A percentile compares a stretch with the other conserved stretches of the same genome.
Evolutionary conservation across 257 asterid genomes (phyloP).

Genomic region (Phtheirospermum japonicum): DNA sequence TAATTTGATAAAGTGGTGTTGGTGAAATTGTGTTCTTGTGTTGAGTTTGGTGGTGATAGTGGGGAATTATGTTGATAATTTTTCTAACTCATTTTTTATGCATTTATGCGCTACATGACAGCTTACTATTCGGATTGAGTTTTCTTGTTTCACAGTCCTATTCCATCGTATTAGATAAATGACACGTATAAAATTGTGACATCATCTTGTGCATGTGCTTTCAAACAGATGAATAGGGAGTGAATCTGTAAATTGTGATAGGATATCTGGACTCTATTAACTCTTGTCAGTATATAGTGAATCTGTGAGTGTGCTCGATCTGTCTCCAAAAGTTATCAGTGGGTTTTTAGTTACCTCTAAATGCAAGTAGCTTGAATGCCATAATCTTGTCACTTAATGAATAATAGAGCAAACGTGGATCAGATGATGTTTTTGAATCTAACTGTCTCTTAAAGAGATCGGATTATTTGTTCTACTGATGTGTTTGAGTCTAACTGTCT

Average conservation of each 20-base stretch:
- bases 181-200: neutral
- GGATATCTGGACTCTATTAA: too few relatives aligned
- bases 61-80: neutral
- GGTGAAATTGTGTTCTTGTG: neutral
- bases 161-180: neutral
- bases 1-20: neutral
- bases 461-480: neutral
- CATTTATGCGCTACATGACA: neutral
- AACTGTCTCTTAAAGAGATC: neutral
- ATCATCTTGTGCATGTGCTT: neutral
- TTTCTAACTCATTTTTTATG: neutral
- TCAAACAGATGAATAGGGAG: neutral
- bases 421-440: too few relatives aligned
- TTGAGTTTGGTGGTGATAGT: neutral
- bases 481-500: neutral
- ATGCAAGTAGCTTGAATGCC: too few relatives aligned
- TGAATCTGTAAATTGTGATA: too few relatives aligned
- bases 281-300: too few relatives aligned
- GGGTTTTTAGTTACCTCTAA: too few relatives aligned
- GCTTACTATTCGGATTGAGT: neutral
- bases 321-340: too few relatives aligned
- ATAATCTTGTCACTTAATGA: too few relatives aligned
- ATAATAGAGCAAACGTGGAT: too few relatives aligned
- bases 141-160: neutral
- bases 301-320: too few relatives aligned